phyloP scores from a whole-genome alignment of 495 filamentous ascomycete genomes.

The Pyrenula aspistea region DNA sequence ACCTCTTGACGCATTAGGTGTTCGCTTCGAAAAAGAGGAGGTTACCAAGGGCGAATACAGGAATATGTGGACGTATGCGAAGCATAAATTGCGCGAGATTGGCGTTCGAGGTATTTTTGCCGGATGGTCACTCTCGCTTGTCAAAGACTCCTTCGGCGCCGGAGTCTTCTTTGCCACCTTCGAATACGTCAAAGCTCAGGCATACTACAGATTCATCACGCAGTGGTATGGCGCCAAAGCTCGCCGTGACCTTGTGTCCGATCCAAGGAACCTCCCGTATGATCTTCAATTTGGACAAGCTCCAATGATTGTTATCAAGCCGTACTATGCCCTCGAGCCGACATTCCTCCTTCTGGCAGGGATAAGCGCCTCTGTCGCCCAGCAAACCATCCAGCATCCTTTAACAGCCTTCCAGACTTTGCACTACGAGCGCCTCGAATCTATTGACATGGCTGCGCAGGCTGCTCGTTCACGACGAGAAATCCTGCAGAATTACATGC shows the following conservation, averaged over 20 bases:
- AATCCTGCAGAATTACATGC: conserved; percentile 7
- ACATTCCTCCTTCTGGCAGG: conserved; percentile 70
- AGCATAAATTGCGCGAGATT: conserved; percentile 63
- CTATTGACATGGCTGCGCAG: conserved; percentile 55
- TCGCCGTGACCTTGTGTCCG: conserved; percentile 20
- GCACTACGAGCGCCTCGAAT: conserved; percentile 69
- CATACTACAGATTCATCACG: conserved; percentile 68
- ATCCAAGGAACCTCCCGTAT: conserved; percentile 12
- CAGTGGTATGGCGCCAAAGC: conserved; percentile 54
- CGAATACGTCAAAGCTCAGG: conserved; percentile 77
- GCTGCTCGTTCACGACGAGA: conserved; percentile 26
- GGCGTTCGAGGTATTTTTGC: conserved; percentile 72
- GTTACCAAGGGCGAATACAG: conserved; percentile 55
- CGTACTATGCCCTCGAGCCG: conserved; percentile 79
- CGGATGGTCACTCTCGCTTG: conserved; percentile 63
- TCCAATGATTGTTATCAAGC: conserved; percentile 50
- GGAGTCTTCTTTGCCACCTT: conserved; percentile 79
- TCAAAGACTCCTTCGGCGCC: conserved; percentile 73
- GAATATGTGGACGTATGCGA: conserved; percentile 74
- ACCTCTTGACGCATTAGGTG: conserved; percentile 78
- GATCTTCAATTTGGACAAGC: conserved; percentile 15
- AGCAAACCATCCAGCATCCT: conserved; percentile 73
- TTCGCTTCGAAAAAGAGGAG: conserved; percentile 61
- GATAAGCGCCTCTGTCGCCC: conserved; percentile 58
- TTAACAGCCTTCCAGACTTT: conserved; percentile 60